Evolutionary conservation across 176 grass and related monocot genomes (phyloP), one percentile per base, ranked within the genome.

Genomic region (Typha latifolia): DNA sequence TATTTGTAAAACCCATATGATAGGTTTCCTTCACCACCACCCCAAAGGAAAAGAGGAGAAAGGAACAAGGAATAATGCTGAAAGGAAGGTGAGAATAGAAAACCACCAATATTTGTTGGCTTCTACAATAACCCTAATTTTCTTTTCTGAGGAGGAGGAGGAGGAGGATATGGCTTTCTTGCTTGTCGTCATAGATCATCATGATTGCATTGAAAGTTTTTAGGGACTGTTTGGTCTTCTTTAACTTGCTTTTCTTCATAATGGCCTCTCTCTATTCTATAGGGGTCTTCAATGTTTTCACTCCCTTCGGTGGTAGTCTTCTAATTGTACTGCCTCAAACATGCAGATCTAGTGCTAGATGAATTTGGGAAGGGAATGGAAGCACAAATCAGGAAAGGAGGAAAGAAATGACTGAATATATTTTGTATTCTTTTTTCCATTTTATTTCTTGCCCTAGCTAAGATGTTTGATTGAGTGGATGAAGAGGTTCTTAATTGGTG

Each of bases 1-100:
- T 82, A 84, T 84, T 86, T 91, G 88, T 79, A 70, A 91, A 91
- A 75, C 84, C 65, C 74, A 67, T 55, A 72, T 81, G 88, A 81
- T 72, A 31, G 14, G 3, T 71, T 15, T 32, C 26, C 43, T 18
- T 20, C 14, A 49, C 32, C 19, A 5, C 47, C 37, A 5, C 12
- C 6, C 14, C n/a, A 13, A 43, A 10, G 37, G 9, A 43, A 3
- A n/a, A 7, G 12, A 73, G 57, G 34, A 50, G 20, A 22, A 10
- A 26, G 49, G 43, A 24, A 72, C 12, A 68, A 49, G 43, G 23
- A 51, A 8, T 21, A 51, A 14, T 21, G 37, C 9, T 43, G 37
- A 51, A 50, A 68, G 13, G 57, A 49, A 73, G 57, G 59, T 72
- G 56, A 62, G 19, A 26, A n/a, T 62, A 11, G 53, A 19, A 59